Evolutionary conservation across 345 rosid species (phyloP).

Genomic region (Moricandia arvensis): DNA sequence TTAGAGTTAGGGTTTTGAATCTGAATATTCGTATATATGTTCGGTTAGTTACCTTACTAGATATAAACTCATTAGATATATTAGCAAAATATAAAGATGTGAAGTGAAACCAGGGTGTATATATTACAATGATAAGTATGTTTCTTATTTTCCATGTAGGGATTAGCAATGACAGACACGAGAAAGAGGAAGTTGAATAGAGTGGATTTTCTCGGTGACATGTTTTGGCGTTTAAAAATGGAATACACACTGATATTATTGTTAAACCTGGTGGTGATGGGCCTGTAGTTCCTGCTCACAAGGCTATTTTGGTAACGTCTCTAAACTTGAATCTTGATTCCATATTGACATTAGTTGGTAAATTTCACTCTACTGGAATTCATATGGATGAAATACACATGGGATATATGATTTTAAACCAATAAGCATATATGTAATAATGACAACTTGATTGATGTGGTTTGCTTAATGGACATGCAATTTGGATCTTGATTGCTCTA

Average conservation of each 20-base stretch:
- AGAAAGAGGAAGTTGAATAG: not conserved
- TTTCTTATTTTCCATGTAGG: constrained; percentile 2
- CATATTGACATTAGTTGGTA: too few relatives aligned
- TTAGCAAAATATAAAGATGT: not conserved
- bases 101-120: not conserved
- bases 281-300: constrained; percentile 8
- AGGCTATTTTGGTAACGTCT: constrained; percentile 10
- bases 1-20: not conserved
- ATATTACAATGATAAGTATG: constrained; percentile 1
- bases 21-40: not conserved
- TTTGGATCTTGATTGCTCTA: not conserved
- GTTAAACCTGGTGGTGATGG: constrained; percentile 6
- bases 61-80: too few relatives aligned
- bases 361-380: too few relatives aligned
- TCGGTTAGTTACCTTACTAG: too few relatives aligned
- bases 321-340: not conserved
- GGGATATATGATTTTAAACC: too few relatives aligned
- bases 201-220: not conserved
- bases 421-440: not conserved
- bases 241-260: constrained; percentile 8
- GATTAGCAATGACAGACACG: not conserved
- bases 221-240: not conserved
- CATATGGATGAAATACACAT: too few relatives aligned
- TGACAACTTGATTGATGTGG: not conserved
- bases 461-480: not conserved